Conservation (phyloP, 257 asterid genomes). For the Gynochthodes officinalis region DNA sequence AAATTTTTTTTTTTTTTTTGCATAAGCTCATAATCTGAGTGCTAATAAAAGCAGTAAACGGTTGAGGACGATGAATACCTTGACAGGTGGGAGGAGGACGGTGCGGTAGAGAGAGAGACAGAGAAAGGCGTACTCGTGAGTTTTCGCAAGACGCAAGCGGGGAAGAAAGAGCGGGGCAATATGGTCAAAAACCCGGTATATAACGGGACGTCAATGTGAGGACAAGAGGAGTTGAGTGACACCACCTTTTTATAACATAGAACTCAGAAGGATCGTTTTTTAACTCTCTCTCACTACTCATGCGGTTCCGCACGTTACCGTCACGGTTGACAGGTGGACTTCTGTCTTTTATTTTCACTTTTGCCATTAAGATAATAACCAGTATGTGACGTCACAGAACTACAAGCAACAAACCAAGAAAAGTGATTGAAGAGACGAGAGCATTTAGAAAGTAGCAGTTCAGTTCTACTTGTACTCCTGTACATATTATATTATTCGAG, state of each 20-base stretch:
- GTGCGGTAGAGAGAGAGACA: background rate
- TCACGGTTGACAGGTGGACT: slow-evolving; percentile 12
- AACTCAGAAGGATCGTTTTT: too few relatives aligned
- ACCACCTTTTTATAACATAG: too few relatives aligned
- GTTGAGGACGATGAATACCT: background rate
- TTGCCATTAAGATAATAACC: background rate
- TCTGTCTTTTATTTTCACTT: background rate
- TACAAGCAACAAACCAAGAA: too few relatives aligned
- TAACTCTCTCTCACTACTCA: too few relatives aligned
- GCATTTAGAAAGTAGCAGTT: too few relatives aligned
- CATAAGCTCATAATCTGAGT: background rate
- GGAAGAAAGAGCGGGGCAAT: slow-evolving; percentile 18
- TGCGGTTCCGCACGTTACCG: slow-evolving; percentile 6
- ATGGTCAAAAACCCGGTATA: slow-evolving; percentile 14
- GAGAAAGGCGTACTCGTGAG: slow-evolving; percentile 6
- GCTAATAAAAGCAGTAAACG: background rate
- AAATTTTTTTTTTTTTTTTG: too few relatives aligned
- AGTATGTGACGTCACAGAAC: background rate
- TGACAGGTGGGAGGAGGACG: background rate
- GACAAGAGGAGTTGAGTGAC: background rate
- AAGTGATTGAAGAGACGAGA: too few relatives aligned
- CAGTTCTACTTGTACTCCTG: background rate
- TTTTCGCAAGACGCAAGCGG: slow-evolving; percentile 10
- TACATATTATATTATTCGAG: too few relatives aligned
- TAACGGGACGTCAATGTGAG: slow-evolving; percentile 2